Conservation (phyloP, 2,329 filamentous ascomycete species). For the Trichophyton rubrum region DNA sequence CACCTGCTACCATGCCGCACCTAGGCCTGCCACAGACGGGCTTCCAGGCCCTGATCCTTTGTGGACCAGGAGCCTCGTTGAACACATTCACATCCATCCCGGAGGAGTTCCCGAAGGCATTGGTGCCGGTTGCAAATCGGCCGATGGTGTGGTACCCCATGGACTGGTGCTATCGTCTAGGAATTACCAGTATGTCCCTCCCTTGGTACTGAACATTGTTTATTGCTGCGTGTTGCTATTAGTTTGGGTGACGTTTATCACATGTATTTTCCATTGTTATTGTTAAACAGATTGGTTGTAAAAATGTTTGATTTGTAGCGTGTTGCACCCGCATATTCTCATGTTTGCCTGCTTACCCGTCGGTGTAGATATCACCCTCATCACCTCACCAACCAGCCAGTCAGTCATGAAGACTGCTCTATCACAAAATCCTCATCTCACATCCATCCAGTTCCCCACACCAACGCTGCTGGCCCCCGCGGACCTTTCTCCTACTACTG, state of each 20-base stretch:
- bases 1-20: neutral
- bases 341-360: constrained; percentile 4
- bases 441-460: constrained; percentile 36
- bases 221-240: neutral
- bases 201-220: neutral
- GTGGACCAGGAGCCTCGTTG: constrained; percentile 37
- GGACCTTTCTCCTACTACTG: constrained; percentile 67
- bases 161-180: constrained; percentile 39
- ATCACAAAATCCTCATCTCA: constrained; percentile 39
- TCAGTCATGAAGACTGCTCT: constrained; percentile 36
- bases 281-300: constrained; percentile 2
- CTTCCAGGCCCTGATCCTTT: constrained; percentile 38
- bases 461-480: constrained; percentile 63
- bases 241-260: neutral
- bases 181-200: constrained; percentile 32
- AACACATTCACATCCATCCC: constrained; percentile 40
- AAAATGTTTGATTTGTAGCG: neutral
- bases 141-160: constrained; percentile 40
- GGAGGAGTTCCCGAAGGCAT: constrained; percentile 37
- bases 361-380: constrained; percentile 33
- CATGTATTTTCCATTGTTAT: neutral
- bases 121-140: constrained; percentile 39
- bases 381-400: constrained; percentile 35
- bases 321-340: neutral
- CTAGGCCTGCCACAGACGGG: constrained; percentile 17